Conservation (phyloP, 2,329 filamentous ascomycete genomes). For the Tricladium varicosporioides region DNA sequence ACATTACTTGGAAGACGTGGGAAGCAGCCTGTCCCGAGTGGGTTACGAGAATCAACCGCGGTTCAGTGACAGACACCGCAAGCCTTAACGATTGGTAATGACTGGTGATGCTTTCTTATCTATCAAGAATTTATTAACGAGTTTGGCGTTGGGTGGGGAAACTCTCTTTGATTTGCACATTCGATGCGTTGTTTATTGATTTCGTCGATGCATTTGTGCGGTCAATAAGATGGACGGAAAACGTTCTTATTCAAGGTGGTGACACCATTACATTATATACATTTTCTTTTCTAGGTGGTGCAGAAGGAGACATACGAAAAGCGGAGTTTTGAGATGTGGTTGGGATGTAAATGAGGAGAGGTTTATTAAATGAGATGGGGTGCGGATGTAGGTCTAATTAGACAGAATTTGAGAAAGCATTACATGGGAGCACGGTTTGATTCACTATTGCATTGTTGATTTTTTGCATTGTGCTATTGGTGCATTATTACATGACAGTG, state of each 20-base stretch:
- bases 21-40: conserved; percentile 47
- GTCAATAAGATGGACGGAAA: background rate
- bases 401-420: too few species aligned
- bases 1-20: conserved; percentile 76
- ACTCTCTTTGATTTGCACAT: background rate
- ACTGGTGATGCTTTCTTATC: background rate
- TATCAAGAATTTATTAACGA: background rate
- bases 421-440: too few species aligned
- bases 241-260: background rate
- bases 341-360: too few species aligned
- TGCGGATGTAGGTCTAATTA: too few species aligned
- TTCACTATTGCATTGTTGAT: too few species aligned
- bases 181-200: background rate
- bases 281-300: background rate
- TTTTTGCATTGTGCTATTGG: too few species aligned
- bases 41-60: conserved; percentile 26
- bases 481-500: too few species aligned
- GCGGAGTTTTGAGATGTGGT: too few species aligned
- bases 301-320: background rate
- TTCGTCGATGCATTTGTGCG: background rate
- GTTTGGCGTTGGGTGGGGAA: background rate
- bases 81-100: background rate
- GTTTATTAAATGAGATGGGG: too few species aligned
- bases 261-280: background rate
- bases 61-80: conserved; percentile 18